Conservation (phyloP, 805 yeast species). For the Teunomyces barrocoloradensis region DNA sequence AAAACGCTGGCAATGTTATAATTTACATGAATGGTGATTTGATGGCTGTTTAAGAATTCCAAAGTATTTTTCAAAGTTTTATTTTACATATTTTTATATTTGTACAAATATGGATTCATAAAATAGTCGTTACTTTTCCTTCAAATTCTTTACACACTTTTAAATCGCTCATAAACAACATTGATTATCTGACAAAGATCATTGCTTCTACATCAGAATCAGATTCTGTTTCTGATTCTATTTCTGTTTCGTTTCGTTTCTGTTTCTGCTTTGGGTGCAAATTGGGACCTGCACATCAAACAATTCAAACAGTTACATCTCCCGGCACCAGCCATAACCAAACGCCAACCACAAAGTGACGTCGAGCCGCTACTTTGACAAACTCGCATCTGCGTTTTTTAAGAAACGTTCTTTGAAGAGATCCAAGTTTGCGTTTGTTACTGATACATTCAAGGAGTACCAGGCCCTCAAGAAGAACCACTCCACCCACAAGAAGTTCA, state of each 20-base stretch:
- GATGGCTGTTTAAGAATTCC: no score
- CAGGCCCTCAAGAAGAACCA: constrained; percentile 19
- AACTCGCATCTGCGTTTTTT: constrained; percentile 18
- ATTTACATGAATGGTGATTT: no score
- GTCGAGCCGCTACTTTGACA: constrained; percentile 12
- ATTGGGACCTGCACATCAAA: background rate
- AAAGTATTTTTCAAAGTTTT: no score
- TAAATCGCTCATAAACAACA: no score
- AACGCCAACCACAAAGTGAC: constrained; percentile 15
- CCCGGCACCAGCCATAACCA: background rate
- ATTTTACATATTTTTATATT: no score
- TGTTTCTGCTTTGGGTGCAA: background rate
- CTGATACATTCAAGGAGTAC: constrained; percentile 34
- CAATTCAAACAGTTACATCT: background rate
- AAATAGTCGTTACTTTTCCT: no score
- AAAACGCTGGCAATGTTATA: no score
- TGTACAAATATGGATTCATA: no score
- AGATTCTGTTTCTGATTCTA: background rate
- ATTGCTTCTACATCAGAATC: background rate
- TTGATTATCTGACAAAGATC: no score
- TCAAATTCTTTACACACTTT: no score
- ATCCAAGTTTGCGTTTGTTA: constrained; percentile 24
- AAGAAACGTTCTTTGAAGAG: constrained; percentile 11
- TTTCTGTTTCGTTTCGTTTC: background rate
- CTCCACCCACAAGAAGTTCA: constrained; percentile 12